Base-by-base conservation (phyloP, 768 basidiomycete species). In the Boletus pseudo-olivaceus region DNA sequence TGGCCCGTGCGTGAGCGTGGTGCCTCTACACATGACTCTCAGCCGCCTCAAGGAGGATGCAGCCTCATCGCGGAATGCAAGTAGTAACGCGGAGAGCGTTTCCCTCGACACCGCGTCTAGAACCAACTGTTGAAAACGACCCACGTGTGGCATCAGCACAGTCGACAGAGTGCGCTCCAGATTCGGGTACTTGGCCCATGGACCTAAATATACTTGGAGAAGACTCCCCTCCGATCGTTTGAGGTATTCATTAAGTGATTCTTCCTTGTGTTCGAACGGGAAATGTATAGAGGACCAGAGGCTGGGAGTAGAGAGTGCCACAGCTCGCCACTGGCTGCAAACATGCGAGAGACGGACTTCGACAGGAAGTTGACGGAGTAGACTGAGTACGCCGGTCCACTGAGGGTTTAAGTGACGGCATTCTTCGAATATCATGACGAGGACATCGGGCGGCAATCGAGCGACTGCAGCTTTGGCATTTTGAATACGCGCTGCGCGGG, bases 251-350 rank as follows among this genome's bases (percentile, higher is more conserved):
- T 47, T 32, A n/a, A 73, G 57, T 0, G 65, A 64, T n/a, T 62
- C 62, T 34, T 68, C 65, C 41, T 62, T 64, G 48, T 59, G 68
- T 23, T 65, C 66, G 50, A 68, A 65, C 11, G 67, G 64, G 54
- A 69, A 64, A 50, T 62, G 67, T 53, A 73, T 66, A 15, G 61
- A 62, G 17, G 71, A 70, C 74, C 71, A 74, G 50, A 75, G 64
- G 14, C 51, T 67, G 1, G 74, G 70, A 6, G 62, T 60, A 20
- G 67, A 55, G 37, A 75, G 67, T 15, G 74, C 67, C 14, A 74
- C 66, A 7, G 56, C 54, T 32, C 73, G 68, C 74, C 74, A 73
- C 38, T 65, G 67, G 35, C 56, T 62, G 33, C 65, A 66, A 20
- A 74, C 68, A 42, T 70, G 68, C 33, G 74, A 71, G 27, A 75